Evolutionary conservation across 306 rosid genomes (phyloP), one percentile per base, ranked within the genome.

Genomic region (Inga laurina): DNA sequence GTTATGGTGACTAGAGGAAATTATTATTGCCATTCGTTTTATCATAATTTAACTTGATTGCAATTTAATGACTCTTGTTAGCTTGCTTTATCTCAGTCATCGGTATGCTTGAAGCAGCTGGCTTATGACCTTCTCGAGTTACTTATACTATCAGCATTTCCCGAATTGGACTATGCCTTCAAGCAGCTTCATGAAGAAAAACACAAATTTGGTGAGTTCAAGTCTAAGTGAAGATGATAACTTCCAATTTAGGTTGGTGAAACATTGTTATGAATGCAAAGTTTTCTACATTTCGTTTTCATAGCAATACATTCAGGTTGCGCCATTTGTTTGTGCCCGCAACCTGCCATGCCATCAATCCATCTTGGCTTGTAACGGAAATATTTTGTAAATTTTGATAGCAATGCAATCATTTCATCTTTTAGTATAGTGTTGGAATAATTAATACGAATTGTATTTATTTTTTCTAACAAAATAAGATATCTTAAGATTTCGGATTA

Each of bases 91-190:
- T 73, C 71, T 89, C 93, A 97, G 99, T 97, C 99, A 57, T 87
- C 94, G 56, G 98, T 91, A 67, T 94, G 97, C 81, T 76, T 91
- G 89, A 97, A 92, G 95, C 98, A 84, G 81, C 87, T 97, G 82
- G 95, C 92, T 77, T 94, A 81, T 82, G 98, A 97, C 79, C 88
- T 97, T 82, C 86, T 97, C 4, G 98, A 94, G 90, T 84, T 97
- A 86, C 84, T 97, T 78, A 81, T 91, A 49, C 62, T 88, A 71
- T 87, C 97, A 0, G 89, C 93, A 83, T 97, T 94, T 87, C 98
- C 99, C 10, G 99, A 97, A 84, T 87, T 97, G 27, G 91, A 90
- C 22, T 66, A 65, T 49, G 86, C 80, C n/a, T 79, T 97, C 81
- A 92, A 88, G 92, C 91, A 94, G 86, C 79, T 94, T 85, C 93